Evolutionary conservation across 2,329 filamentous ascomycete genomes (phyloP), one percentile per base, ranked within the genome.

Genomic region (Pyrenophora teres): DNA sequence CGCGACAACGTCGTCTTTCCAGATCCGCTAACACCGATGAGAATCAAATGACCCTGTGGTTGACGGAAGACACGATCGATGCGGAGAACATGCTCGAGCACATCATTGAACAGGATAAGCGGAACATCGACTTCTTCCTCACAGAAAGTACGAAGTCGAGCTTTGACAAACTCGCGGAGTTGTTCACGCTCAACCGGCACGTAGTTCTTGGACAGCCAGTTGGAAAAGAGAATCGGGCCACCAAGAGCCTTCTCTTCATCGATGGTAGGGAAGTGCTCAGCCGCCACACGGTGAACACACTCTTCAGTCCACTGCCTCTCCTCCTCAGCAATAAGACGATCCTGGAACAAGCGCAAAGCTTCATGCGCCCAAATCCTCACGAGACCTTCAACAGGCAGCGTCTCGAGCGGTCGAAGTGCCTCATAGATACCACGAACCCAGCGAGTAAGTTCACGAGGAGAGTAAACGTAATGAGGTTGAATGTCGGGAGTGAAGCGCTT

Each of bases 121-220:
- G 95, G 94, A 44, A 99, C 95, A 74, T 99, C 94, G 12, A 99
- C 92, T 72, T 99, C 95, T 80, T 99, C 94, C 71, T 99, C 95
- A 70, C 94, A 99, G 82, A 99, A 99, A 0, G 94, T 99, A 80
- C 89, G 93, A 54, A 99, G 84, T 69, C 94, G 87, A 44, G 94
- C 94, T 77, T 97, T 97, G 72, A 99, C 94, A 64, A 97, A 99
- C 62, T 97, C 94, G 63, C 95, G 87, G 32, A 99, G 81, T 67
- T 95, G 89, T 70, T 99, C 94, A 62, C 94, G 89, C 67, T 96
- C 92, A 33, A 99, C 94, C 6, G 94, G 94, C 9, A 97, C 86
- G 69, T 99, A 99, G 73, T 99, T 90, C 84, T 96, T 97, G 10
- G 93, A 97, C 5, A 99, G 83, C 94, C 94, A 99, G 77, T 99